phyloP scores from a whole-genome alignment of 2,329 filamentous ascomycete species.

The Ramichloridium luteum region DNA sequence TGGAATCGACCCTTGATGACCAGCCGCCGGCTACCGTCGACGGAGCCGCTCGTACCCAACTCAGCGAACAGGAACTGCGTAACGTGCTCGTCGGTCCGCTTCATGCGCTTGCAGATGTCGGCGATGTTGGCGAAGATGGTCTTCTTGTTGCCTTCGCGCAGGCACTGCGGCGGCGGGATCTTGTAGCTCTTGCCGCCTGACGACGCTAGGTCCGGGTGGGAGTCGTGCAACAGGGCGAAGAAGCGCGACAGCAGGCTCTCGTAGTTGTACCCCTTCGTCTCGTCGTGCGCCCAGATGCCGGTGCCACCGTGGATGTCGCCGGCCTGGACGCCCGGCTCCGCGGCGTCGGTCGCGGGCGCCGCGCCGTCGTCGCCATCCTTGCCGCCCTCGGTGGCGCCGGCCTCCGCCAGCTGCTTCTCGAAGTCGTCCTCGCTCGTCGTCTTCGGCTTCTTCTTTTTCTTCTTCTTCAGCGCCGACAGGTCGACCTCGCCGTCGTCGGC shows the following conservation, averaged over 20 bases:
- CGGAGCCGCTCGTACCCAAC: constrained; percentile 90
- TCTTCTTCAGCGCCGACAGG: constrained; percentile 66
- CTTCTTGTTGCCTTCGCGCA: constrained; percentile 99
- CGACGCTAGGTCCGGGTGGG: constrained; percentile 90
- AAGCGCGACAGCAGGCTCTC: constrained; percentile 77
- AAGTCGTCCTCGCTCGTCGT: constrained; percentile 49
- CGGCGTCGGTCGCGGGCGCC: constrained; percentile 35
- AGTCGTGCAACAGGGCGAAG: constrained; percentile 86
- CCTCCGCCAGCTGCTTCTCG: constrained; percentile 53
- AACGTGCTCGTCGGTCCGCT: constrained; percentile 85
- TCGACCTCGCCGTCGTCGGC: constrained; percentile 53
- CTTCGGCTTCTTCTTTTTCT: constrained; percentile 63
- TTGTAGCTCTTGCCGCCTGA: constrained; percentile 78
- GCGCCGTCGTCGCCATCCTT: constrained; percentile 40
- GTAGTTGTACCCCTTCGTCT: constrained; percentile 68
- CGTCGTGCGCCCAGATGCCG: constrained; percentile 79
- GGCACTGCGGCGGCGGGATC: constrained; percentile 95
- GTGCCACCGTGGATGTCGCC: constrained; percentile 81
- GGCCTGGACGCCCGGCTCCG: constrained; percentile 33
- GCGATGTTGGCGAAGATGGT: constrained; percentile 98
- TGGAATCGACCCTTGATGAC: constrained; percentile 99
- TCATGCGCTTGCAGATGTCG: constrained; percentile 99
- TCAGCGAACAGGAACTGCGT: constrained; percentile 96
- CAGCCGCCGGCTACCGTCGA: constrained; percentile 80
- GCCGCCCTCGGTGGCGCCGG: constrained; percentile 41